A percentile compares a stretch with the other conserved stretches of the same genome.
Evolutionary conservation across 768 basidiomycete genomes (phyloP).

Genomic region (Boletus subparvulus): DNA sequence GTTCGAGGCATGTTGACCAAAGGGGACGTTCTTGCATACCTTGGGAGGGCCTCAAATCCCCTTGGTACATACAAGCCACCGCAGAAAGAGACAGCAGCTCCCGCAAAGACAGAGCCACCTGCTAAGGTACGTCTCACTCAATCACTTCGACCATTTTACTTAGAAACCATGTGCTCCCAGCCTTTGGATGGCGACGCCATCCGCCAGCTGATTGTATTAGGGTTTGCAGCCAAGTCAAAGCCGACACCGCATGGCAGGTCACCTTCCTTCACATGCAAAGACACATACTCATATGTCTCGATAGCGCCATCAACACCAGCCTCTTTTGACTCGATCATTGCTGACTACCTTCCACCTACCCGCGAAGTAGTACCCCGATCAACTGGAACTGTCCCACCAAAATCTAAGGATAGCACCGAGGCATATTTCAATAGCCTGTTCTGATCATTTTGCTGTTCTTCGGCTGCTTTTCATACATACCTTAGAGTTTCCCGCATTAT

Average conservation of each 20-base stretch:
- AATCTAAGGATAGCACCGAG: conserved; percentile 28
- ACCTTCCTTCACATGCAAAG: background rate
- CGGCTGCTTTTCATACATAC: conserved; percentile 8
- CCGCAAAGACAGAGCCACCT: conserved; percentile 37
- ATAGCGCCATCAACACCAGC: conserved; percentile 42
- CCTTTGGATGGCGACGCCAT: conserved; percentile 64
- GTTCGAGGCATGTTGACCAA: conserved; percentile 93
- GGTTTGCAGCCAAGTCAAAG: conserved; percentile 56
- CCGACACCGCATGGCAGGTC: conserved; percentile 46
- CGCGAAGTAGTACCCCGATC: conserved; percentile 22
- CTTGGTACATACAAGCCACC: conserved; percentile 68
- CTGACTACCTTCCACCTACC: conserved; percentile 62
- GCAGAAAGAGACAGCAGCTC: conserved; percentile 25
- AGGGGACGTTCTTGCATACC: conserved; percentile 85
- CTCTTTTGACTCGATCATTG: conserved; percentile 72
- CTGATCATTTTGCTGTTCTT: conserved; percentile 12
- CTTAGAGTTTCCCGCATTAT: conserved; percentile 16
- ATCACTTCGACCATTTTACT: background rate
- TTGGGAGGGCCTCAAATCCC: conserved; percentile 81
- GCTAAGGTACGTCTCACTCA: conserved; percentile 34
- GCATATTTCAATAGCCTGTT: conserved; percentile 46
- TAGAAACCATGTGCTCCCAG: conserved; percentile 19
- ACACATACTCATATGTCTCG: conserved; percentile 9
- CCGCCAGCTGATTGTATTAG: conserved; percentile 61
- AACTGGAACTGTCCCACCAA: background rate